Evolutionary conservation across 2,329 filamentous ascomycete genomes (phyloP), one percentile per base, ranked within the genome.

Genomic region (Proliferodiscus dingleyae): DNA sequence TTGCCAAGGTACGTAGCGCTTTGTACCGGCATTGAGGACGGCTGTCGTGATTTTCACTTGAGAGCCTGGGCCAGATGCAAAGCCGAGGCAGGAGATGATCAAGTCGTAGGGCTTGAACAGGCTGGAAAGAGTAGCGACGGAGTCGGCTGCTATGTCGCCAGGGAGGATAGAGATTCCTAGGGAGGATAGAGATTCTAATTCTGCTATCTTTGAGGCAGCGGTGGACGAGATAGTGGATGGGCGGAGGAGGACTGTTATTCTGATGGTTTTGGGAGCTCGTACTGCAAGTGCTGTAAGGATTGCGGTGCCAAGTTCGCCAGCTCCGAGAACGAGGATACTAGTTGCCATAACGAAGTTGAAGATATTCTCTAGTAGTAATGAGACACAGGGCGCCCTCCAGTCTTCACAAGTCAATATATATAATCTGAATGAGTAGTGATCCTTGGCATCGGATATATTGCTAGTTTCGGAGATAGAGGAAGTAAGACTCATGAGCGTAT

Each of bases 1-100:
- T 61, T 88, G 83, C 84, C 84, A 88, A 0, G 84, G 83, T 15
- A 87, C 72, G 58, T 74, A 87, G 1, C 75, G 66, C 11, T 64
- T 53, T 0, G 74, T 71, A 0, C 66, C 63, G 0, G 75, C 79
- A 9, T 64, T 61, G 0, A 87, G 63, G 0, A 73, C 75, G 0
- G 82, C 81, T 9, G 68, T 57, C 0, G 75, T 64, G 15, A 87
- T 65, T 54, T 83, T 83, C 1, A 70, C 51, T 57, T 86, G 76
- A 0, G 73, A 78, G 1, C 75, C 78, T 0, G 71, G 44, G 0
- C 75, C 72, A 0, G 77, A 65, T 0, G 71, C 70, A 63, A 85
- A 83, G 21, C 83, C 83, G 1, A 72, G 75, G 55, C 78, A 83
- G 34, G 72, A 73, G 40, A 87, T 72, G 6, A 87, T 66, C 0